Conservation (phyloP, 2,329 filamentous ascomycete species). For the Thelonectria blattea region DNA sequence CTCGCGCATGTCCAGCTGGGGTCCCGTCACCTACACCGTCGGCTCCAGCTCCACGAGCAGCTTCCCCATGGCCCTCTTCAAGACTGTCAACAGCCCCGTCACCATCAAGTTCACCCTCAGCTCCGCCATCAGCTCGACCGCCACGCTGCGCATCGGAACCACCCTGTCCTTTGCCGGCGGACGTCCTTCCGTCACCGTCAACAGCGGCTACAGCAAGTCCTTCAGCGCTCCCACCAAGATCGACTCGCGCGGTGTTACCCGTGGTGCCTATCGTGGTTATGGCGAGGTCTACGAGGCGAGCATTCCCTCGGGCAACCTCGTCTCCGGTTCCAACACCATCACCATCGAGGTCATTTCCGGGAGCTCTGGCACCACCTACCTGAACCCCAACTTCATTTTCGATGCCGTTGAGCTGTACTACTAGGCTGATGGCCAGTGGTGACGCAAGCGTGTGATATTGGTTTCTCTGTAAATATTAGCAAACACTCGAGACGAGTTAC, state of each 20-base stretch:
- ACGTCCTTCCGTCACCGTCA: conserved; percentile 63
- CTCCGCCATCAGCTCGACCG: conserved; percentile 54
- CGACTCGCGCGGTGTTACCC: conserved; percentile 68
- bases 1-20: conserved; percentile 67
- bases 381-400: conserved; percentile 61
- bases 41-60: conserved; percentile 57
- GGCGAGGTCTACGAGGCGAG: conserved; percentile 68
- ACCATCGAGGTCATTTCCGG: conserved; percentile 65
- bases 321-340: conserved; percentile 67
- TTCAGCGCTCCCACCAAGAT: conserved; percentile 64
- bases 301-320: conserved; percentile 65
- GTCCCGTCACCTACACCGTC: conserved; percentile 65
- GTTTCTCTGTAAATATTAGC: conserved; percentile 32
- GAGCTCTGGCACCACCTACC: conserved; percentile 58
- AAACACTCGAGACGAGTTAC: conserved; percentile 12
- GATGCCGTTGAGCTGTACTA: conserved; percentile 39
- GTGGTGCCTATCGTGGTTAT: conserved; percentile 67
- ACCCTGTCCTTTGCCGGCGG: conserved; percentile 67
- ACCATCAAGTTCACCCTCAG: conserved; percentile 65
- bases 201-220: conserved; percentile 55
- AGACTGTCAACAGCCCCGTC: conserved; percentile 62
- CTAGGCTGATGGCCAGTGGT: conserved; percentile 3
- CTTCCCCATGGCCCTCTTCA: conserved; percentile 72
- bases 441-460: background rate
- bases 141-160: conserved; percentile 69